Evolutionary conservation across 768 basidiomycete genomes (phyloP).

Genomic region (Boletellus emodensis): DNA sequence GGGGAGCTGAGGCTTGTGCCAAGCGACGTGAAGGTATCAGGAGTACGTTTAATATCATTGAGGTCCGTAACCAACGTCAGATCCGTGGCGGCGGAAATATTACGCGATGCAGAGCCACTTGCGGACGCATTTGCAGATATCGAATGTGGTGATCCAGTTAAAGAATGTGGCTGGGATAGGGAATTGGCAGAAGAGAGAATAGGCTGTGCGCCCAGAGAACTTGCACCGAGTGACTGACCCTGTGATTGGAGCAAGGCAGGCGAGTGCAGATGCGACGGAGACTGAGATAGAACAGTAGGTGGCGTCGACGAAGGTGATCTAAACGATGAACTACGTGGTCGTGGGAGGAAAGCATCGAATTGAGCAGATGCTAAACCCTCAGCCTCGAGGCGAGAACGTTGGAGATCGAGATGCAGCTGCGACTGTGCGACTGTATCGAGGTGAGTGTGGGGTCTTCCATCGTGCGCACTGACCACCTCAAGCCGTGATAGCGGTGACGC

Average conservation of each 20-base stretch:
- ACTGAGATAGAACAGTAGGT: constrained; percentile 13
- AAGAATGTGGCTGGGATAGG: constrained; percentile 26
- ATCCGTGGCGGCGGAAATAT: constrained; percentile 17
- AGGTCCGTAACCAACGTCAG: constrained; percentile 24
- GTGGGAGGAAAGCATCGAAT: constrained; percentile 26
- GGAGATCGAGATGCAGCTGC: constrained; percentile 22
- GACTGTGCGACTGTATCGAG: constrained; percentile 23
- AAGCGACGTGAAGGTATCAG: constrained; percentile 27
- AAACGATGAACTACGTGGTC: constrained; percentile 21
- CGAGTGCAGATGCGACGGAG: constrained; percentile 19
- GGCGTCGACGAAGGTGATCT: constrained; percentile 23
- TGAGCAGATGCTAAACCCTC: constrained; percentile 26
- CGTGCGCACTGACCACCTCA: constrained; percentile 24
- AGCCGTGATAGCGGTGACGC: constrained; percentile 20
- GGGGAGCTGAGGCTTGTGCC: constrained; percentile 25
- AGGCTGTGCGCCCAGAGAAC: constrained; percentile 19
- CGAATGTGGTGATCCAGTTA: constrained; percentile 26
- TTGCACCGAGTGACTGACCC: constrained; percentile 12
- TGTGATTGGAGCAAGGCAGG: constrained; percentile 18
- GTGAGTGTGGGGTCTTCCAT: constrained; percentile 18
- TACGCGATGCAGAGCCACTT: constrained; percentile 18
- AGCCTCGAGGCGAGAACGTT: constrained; percentile 25
- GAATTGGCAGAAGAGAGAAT: constrained; percentile 20
- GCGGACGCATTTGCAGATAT: constrained; percentile 23
- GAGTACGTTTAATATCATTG: constrained; percentile 20